Percentiles rank a stretch among this genome's conserved stretches.
These are phyloP conservation scores for Nicotiana benthamiana DNA, from an alignment of 257 asterid genomes.

Conservation along the genomic window DNA sequence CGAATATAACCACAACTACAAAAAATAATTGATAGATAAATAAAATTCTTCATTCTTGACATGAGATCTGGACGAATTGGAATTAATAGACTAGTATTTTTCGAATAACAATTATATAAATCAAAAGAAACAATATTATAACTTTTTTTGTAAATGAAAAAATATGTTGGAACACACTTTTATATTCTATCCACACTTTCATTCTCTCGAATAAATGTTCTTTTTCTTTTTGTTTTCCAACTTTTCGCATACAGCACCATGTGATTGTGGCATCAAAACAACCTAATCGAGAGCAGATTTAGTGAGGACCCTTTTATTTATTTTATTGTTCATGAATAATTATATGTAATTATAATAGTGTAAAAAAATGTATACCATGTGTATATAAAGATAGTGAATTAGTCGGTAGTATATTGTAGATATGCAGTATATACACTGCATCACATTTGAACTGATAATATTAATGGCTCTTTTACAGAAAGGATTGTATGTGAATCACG, in stretches of 20 bases:
- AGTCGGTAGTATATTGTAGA: not conserved
- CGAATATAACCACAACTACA: too few species aligned
- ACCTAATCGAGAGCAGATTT: not conserved
- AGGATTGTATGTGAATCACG: not conserved
- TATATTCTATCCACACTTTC: not conserved
- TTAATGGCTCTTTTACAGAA: not conserved
- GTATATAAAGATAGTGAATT: not conserved
- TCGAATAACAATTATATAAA: not conserved
- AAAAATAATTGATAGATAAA: too few species aligned
- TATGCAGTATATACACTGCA: not conserved
- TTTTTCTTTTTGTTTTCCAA: not conserved
- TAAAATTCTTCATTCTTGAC: too few species aligned
- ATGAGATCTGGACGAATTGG: too few species aligned
- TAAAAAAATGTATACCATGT: too few species aligned
- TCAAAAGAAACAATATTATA: not conserved
- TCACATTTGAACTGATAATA: not conserved
- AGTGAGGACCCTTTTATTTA: not conserved
- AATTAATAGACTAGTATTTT: not conserved
- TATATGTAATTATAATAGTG: not conserved
- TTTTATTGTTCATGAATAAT: not conserved
- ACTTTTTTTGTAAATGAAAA: not conserved
- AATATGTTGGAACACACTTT: not conserved
- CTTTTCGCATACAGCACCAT: not conserved
- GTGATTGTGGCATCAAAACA: not conserved
- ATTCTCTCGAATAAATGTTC: not conserved